These are phyloP conservation scores for Cenchrus fungigraminus DNA, from an alignment of 176 grass and related monocot species.

Conservation along the genomic window DNA sequence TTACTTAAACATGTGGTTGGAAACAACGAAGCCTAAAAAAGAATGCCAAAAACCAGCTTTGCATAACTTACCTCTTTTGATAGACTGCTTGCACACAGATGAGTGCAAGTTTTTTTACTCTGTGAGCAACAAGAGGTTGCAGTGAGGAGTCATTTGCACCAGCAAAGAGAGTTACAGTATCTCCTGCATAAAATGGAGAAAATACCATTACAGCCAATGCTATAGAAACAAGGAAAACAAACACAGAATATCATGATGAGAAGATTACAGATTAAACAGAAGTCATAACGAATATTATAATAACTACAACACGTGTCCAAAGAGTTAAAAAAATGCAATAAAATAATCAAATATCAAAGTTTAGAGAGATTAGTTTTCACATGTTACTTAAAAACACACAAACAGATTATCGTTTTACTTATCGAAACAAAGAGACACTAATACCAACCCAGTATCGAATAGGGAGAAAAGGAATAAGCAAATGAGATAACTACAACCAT, in stretches of 20 bases:
- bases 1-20: not conserved
- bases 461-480: not conserved
- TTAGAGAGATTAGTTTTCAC: slow-evolving; percentile 14
- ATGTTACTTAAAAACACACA: not conserved
- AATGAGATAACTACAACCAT: not conserved
- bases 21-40: slow-evolving; percentile 21
- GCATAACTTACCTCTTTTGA: slow-evolving; percentile 64
- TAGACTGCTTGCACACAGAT: slow-evolving; percentile 77
- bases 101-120: slow-evolving; percentile 80
- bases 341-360: slow-evolving; percentile 15
- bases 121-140: slow-evolving; percentile 58
- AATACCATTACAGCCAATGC: slow-evolving; percentile 8
- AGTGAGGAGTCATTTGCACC: slow-evolving; percentile 55
- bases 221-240: slow-evolving; percentile 29
- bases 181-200: slow-evolving; percentile 58
- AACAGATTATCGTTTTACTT: not conserved
- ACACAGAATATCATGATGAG: slow-evolving; percentile 12
- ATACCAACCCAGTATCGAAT: slow-evolving; percentile 5
- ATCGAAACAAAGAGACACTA: not conserved
- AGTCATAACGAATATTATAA: slow-evolving; percentile 17
- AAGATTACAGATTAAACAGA: slow-evolving; percentile 29
- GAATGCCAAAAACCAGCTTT: slow-evolving; percentile 17
- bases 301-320: slow-evolving; percentile 13
- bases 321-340: slow-evolving; percentile 21
- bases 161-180: slow-evolving; percentile 76